Evolutionary conservation across 352 stramenopile species (phyloP), one percentile per base, ranked within the genome.

Genomic region (Globisporangium lucens): DNA sequence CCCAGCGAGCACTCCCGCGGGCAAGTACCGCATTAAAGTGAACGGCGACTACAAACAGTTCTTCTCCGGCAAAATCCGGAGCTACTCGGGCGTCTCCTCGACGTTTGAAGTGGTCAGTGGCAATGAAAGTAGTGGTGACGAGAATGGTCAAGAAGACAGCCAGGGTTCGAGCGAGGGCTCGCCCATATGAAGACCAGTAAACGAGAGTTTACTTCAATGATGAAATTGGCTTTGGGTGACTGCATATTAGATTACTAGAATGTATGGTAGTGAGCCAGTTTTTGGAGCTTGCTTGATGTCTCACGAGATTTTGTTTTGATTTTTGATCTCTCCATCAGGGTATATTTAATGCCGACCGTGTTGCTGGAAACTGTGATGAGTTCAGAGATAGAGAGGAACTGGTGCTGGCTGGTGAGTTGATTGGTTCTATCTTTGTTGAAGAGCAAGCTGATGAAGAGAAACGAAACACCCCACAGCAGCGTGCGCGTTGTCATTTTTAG

Each of bases 31-130:
- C 10, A 78, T 95, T 53, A 93, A 93, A 74, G 77, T 91, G 30
- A 91, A 93, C 55, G 85, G 87, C 33, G 77, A 95, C 72, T 86
- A 71, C 71, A 95, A 93, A 65, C 75, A 76, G n/a, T 79, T 89
- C 60, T 77, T 91, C n/a, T 79, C 72, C 29, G 58, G 68, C 47
- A 77, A 71, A 35, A 71, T 90, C 38, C 72, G 66, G 38, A 59
- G 70, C 6, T 95, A 92, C 62, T 76, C 72, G 7, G 87, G 87
- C 17, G 65, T 84, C 3, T 93, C 87, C 29, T 87, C 83, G 7
- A 35, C 60, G 33, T 95, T 95, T 68, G 55, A 76, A 12, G 72
- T 92, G 13, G 33, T 71, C n/a, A 55, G 47, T n/a, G 47, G 47
- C 47, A 10, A 27, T 36, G 35, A 17, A n/a, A n/a, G 22, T n/a